Percentiles rank a stretch among this genome's conserved stretches.
Evolutionary conservation across 2,329 filamentous ascomycete genomes (phyloP).

Genomic region (Diaporthe ampelina): DNA sequence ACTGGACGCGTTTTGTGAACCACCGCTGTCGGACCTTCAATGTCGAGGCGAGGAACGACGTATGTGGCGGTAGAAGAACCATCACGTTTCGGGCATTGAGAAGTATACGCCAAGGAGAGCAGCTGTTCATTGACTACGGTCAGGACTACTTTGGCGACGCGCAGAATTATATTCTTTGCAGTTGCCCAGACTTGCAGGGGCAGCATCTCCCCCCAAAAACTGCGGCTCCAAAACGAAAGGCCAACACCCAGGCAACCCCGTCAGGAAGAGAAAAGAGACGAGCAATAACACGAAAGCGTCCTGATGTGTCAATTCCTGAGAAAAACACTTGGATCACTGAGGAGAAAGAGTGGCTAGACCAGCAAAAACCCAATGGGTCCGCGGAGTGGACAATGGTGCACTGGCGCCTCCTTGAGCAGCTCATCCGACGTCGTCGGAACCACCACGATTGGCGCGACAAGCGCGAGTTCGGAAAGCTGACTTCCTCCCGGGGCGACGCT

Average conservation of each 20-base stretch:
- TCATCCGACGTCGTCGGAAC: not conserved
- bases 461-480: not conserved
- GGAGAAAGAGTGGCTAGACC: not conserved
- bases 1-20: slow-evolving; percentile 33
- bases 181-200: not conserved
- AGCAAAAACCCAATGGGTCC: not conserved
- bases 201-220: not conserved
- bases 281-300: not conserved
- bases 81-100: not conserved
- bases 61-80: not conserved
- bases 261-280: too few relatives aligned
- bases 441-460: not conserved
- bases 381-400: not conserved
- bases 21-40: not conserved
- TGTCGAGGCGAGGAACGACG: not conserved
- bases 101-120: not conserved
- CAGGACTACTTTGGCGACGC: not conserved
- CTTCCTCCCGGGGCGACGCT: not conserved
- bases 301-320: not conserved
- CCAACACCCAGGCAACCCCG: not conserved
- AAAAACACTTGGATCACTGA: not conserved
- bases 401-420: slow-evolving; percentile 10
- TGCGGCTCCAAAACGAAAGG: not conserved
- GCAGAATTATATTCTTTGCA: not conserved
- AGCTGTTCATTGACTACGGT: slow-evolving; percentile 23